Base-by-base conservation (phyloP, 257 asterid genomes). In the Ophiorrhiza pumila region DNA sequence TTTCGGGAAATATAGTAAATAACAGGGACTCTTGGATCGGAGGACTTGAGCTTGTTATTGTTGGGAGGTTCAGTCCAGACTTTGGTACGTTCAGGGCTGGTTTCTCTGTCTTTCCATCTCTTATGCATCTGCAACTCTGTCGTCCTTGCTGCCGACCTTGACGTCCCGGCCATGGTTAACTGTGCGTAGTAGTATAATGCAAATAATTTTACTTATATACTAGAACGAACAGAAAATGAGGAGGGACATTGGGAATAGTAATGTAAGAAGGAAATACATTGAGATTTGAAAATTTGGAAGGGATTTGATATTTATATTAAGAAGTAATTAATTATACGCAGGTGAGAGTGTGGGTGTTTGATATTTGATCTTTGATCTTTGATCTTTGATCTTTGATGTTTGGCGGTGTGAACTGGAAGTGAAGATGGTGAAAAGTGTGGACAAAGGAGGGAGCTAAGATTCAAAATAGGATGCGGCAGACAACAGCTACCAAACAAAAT, bases 1-100 rank as follows among this genome's bases (percentile, higher is more conserved):
- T 88, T 91, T 32, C 93, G 56, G 8, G 90, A 78, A 46, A 93
- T 83, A 50, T 93, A 91, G 68, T 93, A 93, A 42, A 93, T 86
- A 29, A 93, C 96, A 25, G 96, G 88, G 5, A 91, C 91, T 74
- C 77, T 79, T 12, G 76, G 78, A 5, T 76, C 81, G 7, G 83
- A 35, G 3, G 65, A 31, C 71, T 64, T 83, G 68, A 61, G 81
- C 68, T 79, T 82, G 60, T 53, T 53, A 53, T 11, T 74, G 22
- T 46, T 71, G 2, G 74, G 64, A 7, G 93, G 95, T 68, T 89
- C 96, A 6, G 83, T 79, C 96, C 97, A 86, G 3, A 85, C 79
- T 56, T 71, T 85, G 69, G 79, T 87, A 22, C 91, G 80, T 47
- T 87, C 89, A 9, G 96, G 97, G 78, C 97, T 88, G 27, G 71